Conservation (phyloP, 2,329 filamentous ascomycete species). For the Alternaria rosae region DNA sequence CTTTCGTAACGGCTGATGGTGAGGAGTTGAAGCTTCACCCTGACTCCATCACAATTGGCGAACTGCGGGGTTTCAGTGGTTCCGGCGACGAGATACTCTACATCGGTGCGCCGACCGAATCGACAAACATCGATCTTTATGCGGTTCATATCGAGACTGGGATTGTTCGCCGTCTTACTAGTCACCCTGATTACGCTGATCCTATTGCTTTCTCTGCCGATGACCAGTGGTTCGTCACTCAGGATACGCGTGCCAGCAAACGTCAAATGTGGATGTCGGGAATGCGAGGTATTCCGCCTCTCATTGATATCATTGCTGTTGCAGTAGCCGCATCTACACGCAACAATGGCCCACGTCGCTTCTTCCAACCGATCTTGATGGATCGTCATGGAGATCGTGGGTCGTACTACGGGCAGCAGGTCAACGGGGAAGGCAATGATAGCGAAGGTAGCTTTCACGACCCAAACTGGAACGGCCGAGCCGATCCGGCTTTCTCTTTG, state of each 20-base stretch:
- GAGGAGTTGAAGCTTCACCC: slow-evolving; percentile 44
- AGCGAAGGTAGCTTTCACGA: slow-evolving; percentile 46
- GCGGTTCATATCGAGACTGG: slow-evolving; percentile 54
- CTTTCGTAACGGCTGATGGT: background rate
- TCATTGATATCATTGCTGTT: slow-evolving; percentile 43
- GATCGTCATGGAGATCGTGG: slow-evolving; percentile 56
- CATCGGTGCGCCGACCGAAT: slow-evolving; percentile 52
- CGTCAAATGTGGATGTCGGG: slow-evolving; percentile 54
- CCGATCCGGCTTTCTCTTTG: slow-evolving; percentile 54
- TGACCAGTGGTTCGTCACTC: slow-evolving; percentile 53
- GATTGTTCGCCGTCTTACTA: slow-evolving; percentile 52
- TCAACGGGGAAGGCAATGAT: slow-evolving; percentile 45
- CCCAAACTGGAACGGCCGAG: slow-evolving; percentile 58
- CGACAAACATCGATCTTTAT: slow-evolving; percentile 57
- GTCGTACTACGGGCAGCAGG: slow-evolving; percentile 54
- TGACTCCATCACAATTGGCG: slow-evolving; percentile 49
- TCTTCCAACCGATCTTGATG: slow-evolving; percentile 57
- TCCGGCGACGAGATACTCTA: slow-evolving; percentile 54
- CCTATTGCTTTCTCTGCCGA: slow-evolving; percentile 55
- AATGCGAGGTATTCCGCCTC: slow-evolving; percentile 54
- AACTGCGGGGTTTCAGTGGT: slow-evolving; percentile 57
- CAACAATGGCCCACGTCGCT: slow-evolving; percentile 57
- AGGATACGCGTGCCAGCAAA: slow-evolving; percentile 55
- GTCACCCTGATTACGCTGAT: slow-evolving; percentile 56
- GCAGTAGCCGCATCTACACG: slow-evolving; percentile 49